phyloP scores from a whole-genome alignment of 2,329 filamentous ascomycete species.

The Alternaria triticina region DNA sequence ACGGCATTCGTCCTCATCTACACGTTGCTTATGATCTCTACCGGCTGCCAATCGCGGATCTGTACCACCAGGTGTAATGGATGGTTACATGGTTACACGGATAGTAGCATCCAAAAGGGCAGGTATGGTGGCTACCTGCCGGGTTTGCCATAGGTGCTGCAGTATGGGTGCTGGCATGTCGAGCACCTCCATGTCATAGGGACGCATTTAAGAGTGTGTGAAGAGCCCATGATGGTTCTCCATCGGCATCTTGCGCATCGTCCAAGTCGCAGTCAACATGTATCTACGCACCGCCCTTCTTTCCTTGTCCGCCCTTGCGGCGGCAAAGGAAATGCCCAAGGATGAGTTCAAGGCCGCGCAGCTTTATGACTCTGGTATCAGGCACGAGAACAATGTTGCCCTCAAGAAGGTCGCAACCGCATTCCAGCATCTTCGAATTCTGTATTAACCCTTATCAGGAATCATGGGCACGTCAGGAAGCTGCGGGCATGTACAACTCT shows the following conservation, averaged over 20 bases:
- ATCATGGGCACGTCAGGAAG: slow-evolving; percentile 45
- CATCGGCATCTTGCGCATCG: slow-evolving; percentile 3
- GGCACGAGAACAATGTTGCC: slow-evolving; percentile 46
- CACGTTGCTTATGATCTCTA: slow-evolving; percentile 16
- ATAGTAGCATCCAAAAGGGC: slow-evolving; percentile 30
- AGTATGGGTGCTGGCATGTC: slow-evolving; percentile 12
- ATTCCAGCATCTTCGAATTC: not conserved
- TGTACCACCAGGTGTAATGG: slow-evolving; percentile 16
- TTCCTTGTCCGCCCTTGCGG: slow-evolving; percentile 43
- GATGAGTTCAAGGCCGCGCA: slow-evolving; percentile 43
- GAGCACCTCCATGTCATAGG: slow-evolving; percentile 14
- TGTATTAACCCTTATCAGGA: slow-evolving; percentile 40
- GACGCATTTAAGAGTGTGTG: slow-evolving; percentile 29
- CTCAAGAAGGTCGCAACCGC: slow-evolving; percentile 38
- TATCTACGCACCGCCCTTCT: slow-evolving; percentile 37
- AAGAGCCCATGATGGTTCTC: not conserved
- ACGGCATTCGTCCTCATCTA: slow-evolving; percentile 29
- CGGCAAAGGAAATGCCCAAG: slow-evolving; percentile 43
- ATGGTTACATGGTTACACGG: slow-evolving; percentile 20
- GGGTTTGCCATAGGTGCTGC: slow-evolving; percentile 29
- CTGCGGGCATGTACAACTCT: slow-evolving; percentile 42
- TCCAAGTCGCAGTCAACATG: slow-evolving; percentile 27
- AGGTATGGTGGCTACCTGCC: slow-evolving; percentile 39
- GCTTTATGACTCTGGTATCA: slow-evolving; percentile 50
- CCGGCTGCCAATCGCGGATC: slow-evolving; percentile 29